These are phyloP conservation scores for Mycena filopes DNA, from an alignment of 768 basidiomycete species.

Conservation along the genomic window DNA sequence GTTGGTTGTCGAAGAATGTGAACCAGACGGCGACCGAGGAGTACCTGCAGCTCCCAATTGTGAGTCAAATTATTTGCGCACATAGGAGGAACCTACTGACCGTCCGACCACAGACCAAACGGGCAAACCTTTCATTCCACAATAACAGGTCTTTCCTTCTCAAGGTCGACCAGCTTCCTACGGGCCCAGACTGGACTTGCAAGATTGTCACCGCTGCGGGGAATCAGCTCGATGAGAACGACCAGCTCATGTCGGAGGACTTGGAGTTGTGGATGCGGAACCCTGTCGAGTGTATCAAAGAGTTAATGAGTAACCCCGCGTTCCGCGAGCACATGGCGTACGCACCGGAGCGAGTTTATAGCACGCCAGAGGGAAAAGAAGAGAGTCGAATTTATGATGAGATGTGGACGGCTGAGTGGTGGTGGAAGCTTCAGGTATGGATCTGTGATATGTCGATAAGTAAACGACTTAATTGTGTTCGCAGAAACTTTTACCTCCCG, in stretches of 20 bases:
- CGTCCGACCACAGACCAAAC: neutral
- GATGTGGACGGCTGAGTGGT: slow-evolving; percentile 3
- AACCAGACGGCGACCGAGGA: slow-evolving; percentile 12
- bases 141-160: slow-evolving; percentile 21
- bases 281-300: slow-evolving; percentile 9
- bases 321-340: slow-evolving; percentile 38
- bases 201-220: slow-evolving; percentile 30
- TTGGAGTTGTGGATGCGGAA: too few species aligned
- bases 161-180: slow-evolving; percentile 32
- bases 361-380: neutral
- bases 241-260: too few species aligned
- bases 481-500: too few species aligned
- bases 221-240: slow-evolving; percentile 1
- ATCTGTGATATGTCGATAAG: too few species aligned
- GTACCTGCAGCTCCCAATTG: slow-evolving; percentile 33
- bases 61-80: slow-evolving; percentile 11
- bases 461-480: too few species aligned
- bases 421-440: slow-evolving; percentile 1
- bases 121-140: slow-evolving; percentile 13
- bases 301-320: too few species aligned
- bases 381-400: slow-evolving; percentile 20
- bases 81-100: neutral
- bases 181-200: slow-evolving; percentile 34
- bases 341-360: slow-evolving; percentile 35
- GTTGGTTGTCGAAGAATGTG: slow-evolving; percentile 23